Evolutionary conservation across 257 asterid species (phyloP), one percentile per base, ranked within the genome.

Genomic region (Hygrophila difformis): DNA sequence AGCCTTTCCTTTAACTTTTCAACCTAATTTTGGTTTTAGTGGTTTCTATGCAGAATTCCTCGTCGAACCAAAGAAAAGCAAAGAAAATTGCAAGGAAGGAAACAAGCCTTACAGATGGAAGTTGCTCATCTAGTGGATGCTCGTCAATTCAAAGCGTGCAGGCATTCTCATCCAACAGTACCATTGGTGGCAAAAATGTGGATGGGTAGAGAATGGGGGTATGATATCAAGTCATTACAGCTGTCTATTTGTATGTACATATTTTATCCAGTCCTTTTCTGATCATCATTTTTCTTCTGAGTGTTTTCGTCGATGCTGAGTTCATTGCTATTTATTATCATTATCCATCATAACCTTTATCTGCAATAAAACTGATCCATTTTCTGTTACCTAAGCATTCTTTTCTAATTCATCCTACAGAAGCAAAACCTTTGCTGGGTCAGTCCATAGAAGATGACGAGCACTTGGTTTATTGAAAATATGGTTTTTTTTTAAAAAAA

Each of bases 101-200:
- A 51, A 72, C 73, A 59, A 68, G 74, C 62, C 41, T 65, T 44
- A 61, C 84, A 0, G 80, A 72, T 38, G 94, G 66, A 69, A 79
- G 81, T 73, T 80, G n/a, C n/a, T n/a, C 93, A 19, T 91, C 95
- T n/a, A 87, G 93, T 19, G 80, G 82, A 61, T 83, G 99, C 64
- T 87, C 93, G 3, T 86, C 97, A 4, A 67, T 82, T 51, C 89
- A 55, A 48, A 86, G 95, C 24, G 70, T 78, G 64, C 95, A 76
- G 61, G 84, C 87, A 9, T 54, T 67, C 63, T 92, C 97, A 14
- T 83, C 93, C 18, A 75, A 55, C 69, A 80, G 94, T 52, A 62
- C 81, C n/a, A 69, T 62, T 45, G 84, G 84, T 42, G 81, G 82
- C 56, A 61, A 80, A 36, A 75, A 69, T 59, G 20, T 56, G 15